Percentiles rank a stretch among this genome's conserved stretches.
Conservation (phyloP, 192 early-diverging fungal species). For the Dissophora ornata region DNA sequence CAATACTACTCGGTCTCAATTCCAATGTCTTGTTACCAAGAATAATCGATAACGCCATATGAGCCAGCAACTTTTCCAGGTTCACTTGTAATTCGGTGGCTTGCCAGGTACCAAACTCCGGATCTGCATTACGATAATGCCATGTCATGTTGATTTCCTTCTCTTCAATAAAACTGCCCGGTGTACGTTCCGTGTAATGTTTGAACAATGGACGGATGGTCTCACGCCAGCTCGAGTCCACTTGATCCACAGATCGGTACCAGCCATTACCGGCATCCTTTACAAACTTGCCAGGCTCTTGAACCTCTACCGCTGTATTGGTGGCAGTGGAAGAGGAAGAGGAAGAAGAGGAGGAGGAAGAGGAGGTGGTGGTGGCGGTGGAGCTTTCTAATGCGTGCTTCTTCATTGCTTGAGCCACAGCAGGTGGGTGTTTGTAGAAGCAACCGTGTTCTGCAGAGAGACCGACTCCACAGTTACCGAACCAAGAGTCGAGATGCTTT, state of each 20-base stretch:
- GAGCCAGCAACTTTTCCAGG: conserved; percentile 92
- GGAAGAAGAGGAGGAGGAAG: too few relatives aligned
- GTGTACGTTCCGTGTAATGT: conserved; percentile 98
- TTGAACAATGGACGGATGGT: conserved; percentile 95
- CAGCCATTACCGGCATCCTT: conserved; percentile 78
- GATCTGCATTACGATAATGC: conserved; percentile 94
- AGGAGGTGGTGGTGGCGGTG: too few relatives aligned
- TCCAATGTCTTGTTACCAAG: conserved; percentile 98
- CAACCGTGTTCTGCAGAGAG: conserved; percentile 99
- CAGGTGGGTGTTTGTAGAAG: conserved; percentile 93
- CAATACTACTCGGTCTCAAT: conserved; percentile 90
- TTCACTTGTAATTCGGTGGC: conserved; percentile 98
- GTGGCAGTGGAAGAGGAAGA: too few relatives aligned
- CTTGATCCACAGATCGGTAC: conserved; percentile 88
- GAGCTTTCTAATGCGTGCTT: conserved; percentile 43
- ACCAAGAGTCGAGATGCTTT: conserved; percentile 92
- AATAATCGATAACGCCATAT: conserved; percentile 94
- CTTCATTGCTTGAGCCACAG: conserved; percentile 66
- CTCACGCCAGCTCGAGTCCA: conserved; percentile 91
- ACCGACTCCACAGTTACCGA: conserved; percentile 86
- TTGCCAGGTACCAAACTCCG: conserved; percentile 97
- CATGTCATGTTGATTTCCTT: conserved; percentile 99
- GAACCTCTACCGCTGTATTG: conserved; percentile 13
- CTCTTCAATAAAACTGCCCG: conserved; percentile 97
- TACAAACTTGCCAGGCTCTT: conserved; percentile 61